A percentile compares a stretch with the other conserved stretches of the same genome.
phyloP scores from a whole-genome alignment of 2,329 filamentous ascomycete species.

The Colletotrichum kahawae region DNA sequence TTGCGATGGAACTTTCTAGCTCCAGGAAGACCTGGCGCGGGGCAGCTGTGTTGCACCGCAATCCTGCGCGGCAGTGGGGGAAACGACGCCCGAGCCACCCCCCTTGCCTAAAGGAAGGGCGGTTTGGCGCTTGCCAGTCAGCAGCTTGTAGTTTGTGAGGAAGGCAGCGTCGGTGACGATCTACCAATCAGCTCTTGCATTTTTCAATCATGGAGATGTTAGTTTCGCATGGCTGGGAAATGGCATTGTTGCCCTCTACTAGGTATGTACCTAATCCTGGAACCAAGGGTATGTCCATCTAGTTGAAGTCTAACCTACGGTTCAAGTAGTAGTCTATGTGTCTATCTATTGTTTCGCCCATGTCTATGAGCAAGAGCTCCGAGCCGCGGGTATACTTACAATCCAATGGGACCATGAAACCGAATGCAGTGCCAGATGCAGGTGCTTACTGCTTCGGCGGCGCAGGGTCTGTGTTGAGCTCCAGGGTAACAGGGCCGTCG shows the following conservation, averaged over 20 bases:
- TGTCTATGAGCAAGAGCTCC: neutral
- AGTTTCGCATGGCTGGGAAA: neutral
- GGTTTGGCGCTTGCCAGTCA: neutral
- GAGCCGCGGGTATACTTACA: neutral
- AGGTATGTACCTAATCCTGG: neutral
- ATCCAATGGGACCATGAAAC: neutral
- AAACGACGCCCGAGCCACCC: neutral
- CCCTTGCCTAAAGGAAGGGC: neutral
- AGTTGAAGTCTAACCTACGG: neutral
- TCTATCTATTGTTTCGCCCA: neutral
- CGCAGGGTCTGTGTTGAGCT: slow-evolving; percentile 2
- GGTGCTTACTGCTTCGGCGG: neutral
- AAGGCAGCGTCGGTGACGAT: neutral
- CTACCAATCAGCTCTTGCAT: neutral
- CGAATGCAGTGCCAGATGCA: neutral
- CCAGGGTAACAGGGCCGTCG: slow-evolving; percentile 61
- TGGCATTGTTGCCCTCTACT: neutral
- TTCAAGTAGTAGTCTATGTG: neutral
- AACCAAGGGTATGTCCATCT: neutral
- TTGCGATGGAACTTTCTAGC: slow-evolving; percentile 6
- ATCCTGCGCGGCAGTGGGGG: neutral
- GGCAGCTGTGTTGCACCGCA: neutral
- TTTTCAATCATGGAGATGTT: neutral
- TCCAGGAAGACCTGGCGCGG: neutral
- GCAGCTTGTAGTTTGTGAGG: neutral